Base-by-base conservation (phyloP, 2,329 filamentous ascomycete genomes). In the Salinomyces thailandicus region DNA sequence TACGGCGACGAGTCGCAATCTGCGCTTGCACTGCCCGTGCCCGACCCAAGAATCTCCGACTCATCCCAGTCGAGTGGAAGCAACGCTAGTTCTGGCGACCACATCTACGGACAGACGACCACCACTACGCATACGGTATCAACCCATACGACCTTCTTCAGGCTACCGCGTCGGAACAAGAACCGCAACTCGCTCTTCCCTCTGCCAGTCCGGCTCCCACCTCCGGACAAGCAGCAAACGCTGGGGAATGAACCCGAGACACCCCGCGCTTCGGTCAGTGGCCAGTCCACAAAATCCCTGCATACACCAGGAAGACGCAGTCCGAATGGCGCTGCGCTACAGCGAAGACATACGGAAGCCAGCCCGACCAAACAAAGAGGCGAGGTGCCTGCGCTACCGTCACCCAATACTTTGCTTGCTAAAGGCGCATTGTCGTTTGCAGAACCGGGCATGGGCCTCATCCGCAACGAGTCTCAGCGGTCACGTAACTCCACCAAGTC, bases 11-110 rank as follows among this genome's bases (percentile, higher is more conserved):
- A 81, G 43, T 65, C 68, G 17, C 69, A 68, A 39, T 74, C 76
- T 11, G 68, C 75, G 2, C 63, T 85, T 41, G 75, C 77, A 5
- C 67, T 81, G 14, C 75, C 79, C 8, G 64, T 75, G 18, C 72
- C 73, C 27, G 46, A 42, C 5, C 43, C 41, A 44, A 70, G 84
- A 27, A 63, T 81, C 18, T 91, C 84, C 4, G 89, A 95, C 53
- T 95, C 89, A 2, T 94, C 86, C 2, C 75, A 83, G 47, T 95
- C 89, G 18, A 87, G 95, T 58, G 82, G 75, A 30, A 93, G 63
- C 55, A 42, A 53, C 48, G 37, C 47, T 47, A 80, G 62, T 56
- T 46, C 55, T 38, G 38, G 53, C 48, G 80, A 87, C 48, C 67
- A 68, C 27, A 63, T 75, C 33, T 74, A 73, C 59, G 71, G 51